Evolutionary conservation across 1,139 yeast genomes (phyloP).

Genomic region (Saccharomycopsis phalli): DNA sequence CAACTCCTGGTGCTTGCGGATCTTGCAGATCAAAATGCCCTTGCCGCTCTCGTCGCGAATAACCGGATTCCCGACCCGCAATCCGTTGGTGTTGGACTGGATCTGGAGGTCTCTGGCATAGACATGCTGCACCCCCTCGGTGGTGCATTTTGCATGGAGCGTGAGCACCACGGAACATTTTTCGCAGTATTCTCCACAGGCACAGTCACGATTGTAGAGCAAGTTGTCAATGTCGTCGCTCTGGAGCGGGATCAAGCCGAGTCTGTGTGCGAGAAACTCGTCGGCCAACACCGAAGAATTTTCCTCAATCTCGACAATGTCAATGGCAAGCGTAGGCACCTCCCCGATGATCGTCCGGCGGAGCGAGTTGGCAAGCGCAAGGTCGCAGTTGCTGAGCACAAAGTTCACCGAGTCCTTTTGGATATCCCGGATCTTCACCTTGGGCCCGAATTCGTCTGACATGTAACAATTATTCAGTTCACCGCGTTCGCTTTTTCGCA

Average conservation of each 20-base stretch:
- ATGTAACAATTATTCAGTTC: too few species aligned
- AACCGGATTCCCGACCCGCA: constrained; percentile 73
- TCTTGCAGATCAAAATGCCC: constrained; percentile 84
- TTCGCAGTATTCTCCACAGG: constrained; percentile 95
- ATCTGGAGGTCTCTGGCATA: constrained; percentile 78
- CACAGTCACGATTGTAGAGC: constrained; percentile 86
- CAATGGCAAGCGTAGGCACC: constrained; percentile 93
- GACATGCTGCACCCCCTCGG: constrained; percentile 76
- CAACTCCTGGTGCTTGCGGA: constrained; percentile 88
- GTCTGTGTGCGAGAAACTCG: constrained; percentile 87
- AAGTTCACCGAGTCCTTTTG: constrained; percentile 85
- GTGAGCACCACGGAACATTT: constrained; percentile 86
- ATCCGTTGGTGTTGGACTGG: constrained; percentile 33
- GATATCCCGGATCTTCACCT: constrained; percentile 80
- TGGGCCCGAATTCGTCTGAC: constrained; percentile 41
- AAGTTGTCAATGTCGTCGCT: constrained; percentile 75
- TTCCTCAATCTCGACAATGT: constrained; percentile 86
- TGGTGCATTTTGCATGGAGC: constrained; percentile 78
- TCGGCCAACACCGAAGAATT: constrained; percentile 95
- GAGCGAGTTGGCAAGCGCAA: constrained; percentile 86
- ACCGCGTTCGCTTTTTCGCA: background rate
- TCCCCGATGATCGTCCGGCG: constrained; percentile 92
- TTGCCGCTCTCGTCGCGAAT: constrained; percentile 63
- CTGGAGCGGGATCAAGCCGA: constrained; percentile 84
- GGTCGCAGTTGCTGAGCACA: constrained; percentile 77